Evolutionary conservation across 768 basidiomycete species (phyloP).

Genomic region (Termitomyces bulborhizus): DNA sequence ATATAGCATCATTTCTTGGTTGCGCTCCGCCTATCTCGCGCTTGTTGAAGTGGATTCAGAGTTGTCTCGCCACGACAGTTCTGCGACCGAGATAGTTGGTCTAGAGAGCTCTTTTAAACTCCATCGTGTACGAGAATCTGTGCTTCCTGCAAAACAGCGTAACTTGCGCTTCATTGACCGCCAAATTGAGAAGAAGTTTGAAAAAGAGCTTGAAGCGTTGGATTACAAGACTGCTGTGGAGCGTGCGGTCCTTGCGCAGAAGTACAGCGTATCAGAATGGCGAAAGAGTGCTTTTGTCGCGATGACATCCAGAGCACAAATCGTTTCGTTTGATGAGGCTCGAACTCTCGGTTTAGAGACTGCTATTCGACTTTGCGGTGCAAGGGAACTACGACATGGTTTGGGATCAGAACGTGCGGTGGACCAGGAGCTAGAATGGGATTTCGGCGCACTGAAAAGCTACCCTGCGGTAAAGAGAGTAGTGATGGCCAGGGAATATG

Average conservation of each 20-base stretch:
- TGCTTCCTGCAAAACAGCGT: neutral
- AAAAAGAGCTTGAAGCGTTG: neutral
- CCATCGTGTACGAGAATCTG: slow-evolving; percentile 1
- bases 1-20: slow-evolving; percentile 4
- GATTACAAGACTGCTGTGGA: neutral
- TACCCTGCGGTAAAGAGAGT: neutral
- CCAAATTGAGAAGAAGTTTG: neutral
- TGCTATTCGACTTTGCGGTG: slow-evolving; percentile 5
- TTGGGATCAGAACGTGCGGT: neutral
- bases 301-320: neutral
- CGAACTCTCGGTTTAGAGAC: slow-evolving; percentile 2
- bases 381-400: neutral
- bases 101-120: slow-evolving; percentile 5
- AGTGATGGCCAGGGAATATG: slow-evolving; percentile 1
- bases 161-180: neutral
- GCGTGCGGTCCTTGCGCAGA: neutral
- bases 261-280: slow-evolving; percentile 7
- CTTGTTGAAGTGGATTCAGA: neutral
- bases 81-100: neutral
- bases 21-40: slow-evolving; percentile 4
- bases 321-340: slow-evolving; percentile 3
- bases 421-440: neutral
- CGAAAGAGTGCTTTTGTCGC: slow-evolving; percentile 3
- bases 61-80: neutral
- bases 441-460: neutral